These are phyloP conservation scores for Didymella segeticola DNA, from an alignment of 2,329 filamentous ascomycete genomes.

Conservation along the genomic window DNA sequence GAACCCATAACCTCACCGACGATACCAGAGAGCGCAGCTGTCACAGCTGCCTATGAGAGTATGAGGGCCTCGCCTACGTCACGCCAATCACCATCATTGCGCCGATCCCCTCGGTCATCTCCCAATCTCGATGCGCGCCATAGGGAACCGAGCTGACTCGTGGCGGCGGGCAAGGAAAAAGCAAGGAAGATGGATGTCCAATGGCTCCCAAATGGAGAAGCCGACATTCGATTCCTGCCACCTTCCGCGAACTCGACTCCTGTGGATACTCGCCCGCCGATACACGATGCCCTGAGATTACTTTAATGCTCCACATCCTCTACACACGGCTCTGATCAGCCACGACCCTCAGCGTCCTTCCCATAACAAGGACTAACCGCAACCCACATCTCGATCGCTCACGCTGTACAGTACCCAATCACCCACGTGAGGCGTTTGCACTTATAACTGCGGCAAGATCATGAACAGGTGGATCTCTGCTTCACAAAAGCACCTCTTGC, in stretches of 20 bases:
- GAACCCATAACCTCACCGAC: slow-evolving; percentile 33
- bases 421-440: not conserved
- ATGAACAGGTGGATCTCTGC: not conserved
- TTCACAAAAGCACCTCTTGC: not conserved
- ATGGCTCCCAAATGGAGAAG: slow-evolving; percentile 44
- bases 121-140: slow-evolving; percentile 27
- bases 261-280: slow-evolving; percentile 18
- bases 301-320: not conserved
- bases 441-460: not conserved
- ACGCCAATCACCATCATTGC: slow-evolving; percentile 41
- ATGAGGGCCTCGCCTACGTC: slow-evolving; percentile 39
- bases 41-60: slow-evolving; percentile 32
- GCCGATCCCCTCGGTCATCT: slow-evolving; percentile 31
- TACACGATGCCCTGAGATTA: slow-evolving; percentile 13
- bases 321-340: not conserved
- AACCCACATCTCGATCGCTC: not conserved
- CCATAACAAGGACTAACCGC: not conserved
- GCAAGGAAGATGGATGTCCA: slow-evolving; percentile 46
- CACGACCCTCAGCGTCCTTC: not conserved
- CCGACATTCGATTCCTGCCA: slow-evolving; percentile 42
- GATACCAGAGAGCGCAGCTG: slow-evolving; percentile 40
- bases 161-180: slow-evolving; percentile 41
- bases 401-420: slow-evolving; percentile 1
- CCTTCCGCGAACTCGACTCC: slow-evolving; percentile 30
- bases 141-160: slow-evolving; percentile 40